Evolutionary conservation across 306 rosid genomes (phyloP).

Genomic region (Luffa aegyptiaca): DNA sequence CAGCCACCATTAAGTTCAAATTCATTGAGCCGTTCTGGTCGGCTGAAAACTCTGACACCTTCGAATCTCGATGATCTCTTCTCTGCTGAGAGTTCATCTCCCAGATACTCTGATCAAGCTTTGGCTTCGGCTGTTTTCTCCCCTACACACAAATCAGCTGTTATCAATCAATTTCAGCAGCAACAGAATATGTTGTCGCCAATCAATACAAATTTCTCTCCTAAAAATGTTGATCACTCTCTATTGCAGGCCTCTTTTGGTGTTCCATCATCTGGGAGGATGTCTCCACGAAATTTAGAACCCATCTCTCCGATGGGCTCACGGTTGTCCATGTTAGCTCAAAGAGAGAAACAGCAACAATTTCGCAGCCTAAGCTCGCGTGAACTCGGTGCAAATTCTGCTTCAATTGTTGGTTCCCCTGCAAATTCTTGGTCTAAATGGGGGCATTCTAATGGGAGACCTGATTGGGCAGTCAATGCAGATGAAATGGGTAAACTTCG

Average conservation of each 20-base stretch:
- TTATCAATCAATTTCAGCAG: conserved; percentile 84
- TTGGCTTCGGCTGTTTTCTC: conserved; percentile 64
- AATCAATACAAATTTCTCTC: conserved; percentile 62
- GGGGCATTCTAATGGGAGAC: conserved; percentile 66
- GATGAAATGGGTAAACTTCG: conserved; percentile 70
- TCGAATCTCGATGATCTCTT: conserved; percentile 88
- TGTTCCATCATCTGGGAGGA: conserved; percentile 67
- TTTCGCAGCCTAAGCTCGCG: conserved; percentile 94
- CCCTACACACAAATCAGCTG: conserved; percentile 81
- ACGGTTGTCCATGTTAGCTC: conserved; percentile 67
- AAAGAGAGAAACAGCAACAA: conserved; percentile 74
- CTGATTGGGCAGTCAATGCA: conserved; percentile 67
- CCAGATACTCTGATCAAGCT: conserved; percentile 65
- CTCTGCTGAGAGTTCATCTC: conserved; percentile 79
- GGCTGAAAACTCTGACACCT: conserved; percentile 55
- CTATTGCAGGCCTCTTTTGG: conserved; percentile 65
- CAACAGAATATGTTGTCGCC: conserved; percentile 80
- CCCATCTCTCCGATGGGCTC: conserved; percentile 80
- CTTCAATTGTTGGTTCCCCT: conserved; percentile 36
- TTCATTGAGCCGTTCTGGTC: conserved; percentile 61
- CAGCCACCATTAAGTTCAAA: conserved; percentile 58
- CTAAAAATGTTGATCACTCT: conserved; percentile 56
- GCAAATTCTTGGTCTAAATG: conserved; percentile 71
- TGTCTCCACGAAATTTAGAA: conserved; percentile 77
- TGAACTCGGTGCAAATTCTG: conserved; percentile 65